Evolutionary conservation across 208 protist genomes (phyloP).

Genomic region (Dictyostelium gargantuum): DNA sequence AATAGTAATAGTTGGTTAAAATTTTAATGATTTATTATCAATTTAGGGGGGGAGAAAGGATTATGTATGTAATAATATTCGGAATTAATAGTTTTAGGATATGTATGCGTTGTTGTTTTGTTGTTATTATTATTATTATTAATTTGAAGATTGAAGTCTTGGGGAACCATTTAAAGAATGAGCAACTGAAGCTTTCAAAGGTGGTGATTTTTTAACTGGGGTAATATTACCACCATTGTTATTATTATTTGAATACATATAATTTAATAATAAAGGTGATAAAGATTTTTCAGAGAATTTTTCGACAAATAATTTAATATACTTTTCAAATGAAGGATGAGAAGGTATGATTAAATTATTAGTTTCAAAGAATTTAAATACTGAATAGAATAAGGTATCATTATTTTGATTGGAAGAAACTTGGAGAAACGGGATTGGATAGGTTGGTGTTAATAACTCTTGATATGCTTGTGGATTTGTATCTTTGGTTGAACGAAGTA

Average conservation of each 20-base stretch:
- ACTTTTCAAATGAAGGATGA: not conserved
- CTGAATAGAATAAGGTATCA: conserved; percentile 28
- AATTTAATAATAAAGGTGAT: not conserved
- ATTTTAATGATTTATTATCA: no score
- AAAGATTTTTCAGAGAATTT: not conserved
- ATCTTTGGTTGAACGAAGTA: not conserved
- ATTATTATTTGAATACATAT: not conserved
- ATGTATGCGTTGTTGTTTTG: not conserved
- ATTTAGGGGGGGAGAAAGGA: no score
- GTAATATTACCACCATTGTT: not conserved
- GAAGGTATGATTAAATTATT: not conserved
- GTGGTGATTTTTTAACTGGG: not conserved
- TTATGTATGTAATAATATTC: no score
- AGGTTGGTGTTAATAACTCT: not conserved
- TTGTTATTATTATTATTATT: not conserved
- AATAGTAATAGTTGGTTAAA: no score
- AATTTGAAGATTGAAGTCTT: not conserved
- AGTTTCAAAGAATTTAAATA: conserved; percentile 54
- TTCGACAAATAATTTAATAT: conserved; percentile 11
- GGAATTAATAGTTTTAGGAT: no score
- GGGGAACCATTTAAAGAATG: not conserved
- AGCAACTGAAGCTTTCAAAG: not conserved
- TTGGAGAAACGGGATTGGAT: not conserved
- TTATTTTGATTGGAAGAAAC: not conserved
- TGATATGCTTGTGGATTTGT: not conserved